Evolutionary conservation across 306 rosid genomes (phyloP).

Genomic region (Inga oerstediana): DNA sequence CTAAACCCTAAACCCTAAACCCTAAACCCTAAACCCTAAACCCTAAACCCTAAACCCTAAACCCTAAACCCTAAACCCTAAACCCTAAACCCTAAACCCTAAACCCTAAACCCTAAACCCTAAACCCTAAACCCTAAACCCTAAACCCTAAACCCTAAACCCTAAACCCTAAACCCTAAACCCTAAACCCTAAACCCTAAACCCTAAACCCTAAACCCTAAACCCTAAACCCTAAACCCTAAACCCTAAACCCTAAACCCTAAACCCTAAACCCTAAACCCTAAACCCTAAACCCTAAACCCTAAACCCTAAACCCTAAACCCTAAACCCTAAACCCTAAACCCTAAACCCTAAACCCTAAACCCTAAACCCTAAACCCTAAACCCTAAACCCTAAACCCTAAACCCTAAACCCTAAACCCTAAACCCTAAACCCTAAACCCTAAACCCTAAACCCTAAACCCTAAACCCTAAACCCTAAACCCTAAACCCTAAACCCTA

Average conservation of each 20-base stretch:
- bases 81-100: slow-evolving; percentile 34
- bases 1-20: background rate
- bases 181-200: slow-evolving; percentile 34
- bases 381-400: slow-evolving; percentile 26
- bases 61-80: slow-evolving; percentile 2
- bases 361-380: background rate
- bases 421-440: slow-evolving; percentile 15
- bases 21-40: background rate
- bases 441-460: background rate
- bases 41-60: background rate
- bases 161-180: slow-evolving; percentile 20
- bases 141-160: slow-evolving; percentile 24
- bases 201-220: slow-evolving; percentile 30
- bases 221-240: no score
- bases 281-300: background rate
- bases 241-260: slow-evolving; percentile 38
- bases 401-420: slow-evolving; percentile 14
- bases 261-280: slow-evolving; percentile 7
- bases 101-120: slow-evolving; percentile 32
- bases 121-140: slow-evolving; percentile 22
- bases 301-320: slow-evolving; percentile 6
- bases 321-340: slow-evolving; percentile 12
- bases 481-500: slow-evolving; percentile 17
- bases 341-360: slow-evolving; percentile 28
- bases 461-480: slow-evolving; percentile 37